Percentiles rank a stretch among this genome's conserved stretches.
Evolutionary conservation across 768 basidiomycete species (phyloP).

Genomic region (Coprinellus aureogranulatus): DNA sequence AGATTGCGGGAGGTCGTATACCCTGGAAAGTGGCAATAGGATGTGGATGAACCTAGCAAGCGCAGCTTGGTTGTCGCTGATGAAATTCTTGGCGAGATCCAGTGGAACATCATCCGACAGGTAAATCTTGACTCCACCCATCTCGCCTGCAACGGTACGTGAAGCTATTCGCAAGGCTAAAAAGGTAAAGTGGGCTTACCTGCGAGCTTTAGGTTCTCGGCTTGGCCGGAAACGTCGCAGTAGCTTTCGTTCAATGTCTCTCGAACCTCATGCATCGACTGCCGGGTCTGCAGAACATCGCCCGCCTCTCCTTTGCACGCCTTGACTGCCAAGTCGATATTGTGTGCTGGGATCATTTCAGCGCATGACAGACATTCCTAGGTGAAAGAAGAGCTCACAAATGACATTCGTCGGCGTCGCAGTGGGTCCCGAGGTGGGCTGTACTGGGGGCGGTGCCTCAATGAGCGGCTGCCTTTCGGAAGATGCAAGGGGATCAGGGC

Average conservation of each 20-base stretch:
- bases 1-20: conserved; percentile 72
- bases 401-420: conserved; percentile 44
- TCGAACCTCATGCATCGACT: conserved; percentile 68
- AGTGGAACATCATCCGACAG: conserved; percentile 60
- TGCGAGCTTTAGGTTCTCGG: conserved; percentile 57
- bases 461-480: neutral
- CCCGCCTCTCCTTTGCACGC: conserved; percentile 71
- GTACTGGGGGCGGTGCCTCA: neutral
- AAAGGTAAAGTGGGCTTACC: conserved; percentile 39
- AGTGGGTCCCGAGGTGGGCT: neutral
- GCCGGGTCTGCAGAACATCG: conserved; percentile 58
- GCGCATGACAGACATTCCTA: neutral
- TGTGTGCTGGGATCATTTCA: conserved; percentile 42
- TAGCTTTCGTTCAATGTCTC: conserved; percentile 80
- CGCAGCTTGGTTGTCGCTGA: conserved; percentile 51
- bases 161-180: neutral
- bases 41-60: conserved; percentile 74
- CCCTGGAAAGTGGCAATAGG: conserved; percentile 57
- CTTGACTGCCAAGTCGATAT: conserved; percentile 68
- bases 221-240: conserved; percentile 71
- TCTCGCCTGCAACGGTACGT: conserved; percentile 44
- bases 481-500: neutral
- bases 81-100: conserved; percentile 37
- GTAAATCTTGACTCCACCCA: conserved; percentile 63
- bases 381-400: conserved; percentile 24